Evolutionary conservation across 805 yeast species (phyloP), one percentile per base, ranked within the genome.

Genomic region (Cyberlindnera xishuangbannaensis): DNA sequence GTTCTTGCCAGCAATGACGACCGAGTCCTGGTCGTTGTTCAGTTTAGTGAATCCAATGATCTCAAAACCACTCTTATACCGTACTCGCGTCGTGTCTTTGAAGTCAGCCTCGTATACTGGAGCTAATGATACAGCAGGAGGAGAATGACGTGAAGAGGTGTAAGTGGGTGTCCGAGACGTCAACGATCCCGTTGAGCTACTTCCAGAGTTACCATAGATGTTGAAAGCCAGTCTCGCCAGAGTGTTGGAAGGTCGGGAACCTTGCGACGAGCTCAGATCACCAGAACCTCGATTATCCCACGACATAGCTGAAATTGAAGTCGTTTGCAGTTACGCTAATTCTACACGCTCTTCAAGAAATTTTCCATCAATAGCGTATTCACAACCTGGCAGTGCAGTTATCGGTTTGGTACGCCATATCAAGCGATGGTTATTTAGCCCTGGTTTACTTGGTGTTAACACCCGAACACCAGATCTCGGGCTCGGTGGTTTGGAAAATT

Each of bases 211-310:
- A 14, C 80, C 80, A 51, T 76, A 76, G 23, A 75, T 71, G 44
- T 73, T 71, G 59, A 71, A 75, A 0, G 82, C 80, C 53, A 76
- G 67, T 28, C 76, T 61, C 5, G 80, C 73, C 38, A 73, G 55
- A 0, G 53, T 42, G 31, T 47, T 50, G 4, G 51, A 41, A 4
- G 52, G 54, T 31, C 53, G 21, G 6, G 51, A 41, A 11, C 48
- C 44, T 16, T 22, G 41, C 3, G 48, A 38, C 12, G 39, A 29
- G 27, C 36, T 26, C 14, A 37, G 30, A 15, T 41, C 38, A 15
- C 31, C 31, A 11, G 31, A 13, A 19, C 26, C 15, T 12, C 36
- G 23, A 30, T 28, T 37, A 14, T 41, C 34, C 32, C 32, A 28
- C 17, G 37, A 34, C 34, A 34, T 33, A 12, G 23, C 23, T 20